Percentiles rank a stretch among this genome's conserved stretches.
phyloP scores from a whole-genome alignment of 495 filamentous ascomycete genomes.

The Penicillium ucsense region DNA sequence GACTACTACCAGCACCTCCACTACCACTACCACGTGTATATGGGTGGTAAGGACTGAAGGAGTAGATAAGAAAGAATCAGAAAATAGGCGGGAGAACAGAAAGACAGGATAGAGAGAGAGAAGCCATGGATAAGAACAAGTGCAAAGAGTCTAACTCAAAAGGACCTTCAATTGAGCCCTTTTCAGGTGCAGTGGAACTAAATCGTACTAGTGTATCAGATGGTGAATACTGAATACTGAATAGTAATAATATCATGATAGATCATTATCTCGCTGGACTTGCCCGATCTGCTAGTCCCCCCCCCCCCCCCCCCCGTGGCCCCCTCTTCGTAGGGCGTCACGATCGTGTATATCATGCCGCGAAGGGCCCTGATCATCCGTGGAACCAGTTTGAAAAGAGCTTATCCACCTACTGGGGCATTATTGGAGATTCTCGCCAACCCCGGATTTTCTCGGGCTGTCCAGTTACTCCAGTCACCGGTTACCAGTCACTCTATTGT shows the following conservation, averaged over 20 bases:
- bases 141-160: too few species aligned
- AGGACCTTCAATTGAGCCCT: too few species aligned
- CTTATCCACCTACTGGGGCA: background rate
- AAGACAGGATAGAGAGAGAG: background rate
- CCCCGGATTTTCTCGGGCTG: conserved; percentile 26
- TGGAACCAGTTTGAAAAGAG: background rate
- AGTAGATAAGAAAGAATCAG: too few species aligned
- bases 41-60: too few species aligned
- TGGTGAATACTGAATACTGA: too few species aligned
- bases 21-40: too few species aligned
- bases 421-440: conserved; percentile 1
- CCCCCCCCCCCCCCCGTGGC: too few species aligned
- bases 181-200: too few species aligned
- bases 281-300: background rate
- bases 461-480: conserved; percentile 19
- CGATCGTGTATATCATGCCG: conserved; percentile 4
- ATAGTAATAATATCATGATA: too few species aligned
- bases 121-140: too few species aligned
- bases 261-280: background rate
- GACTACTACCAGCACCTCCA: too few species aligned
- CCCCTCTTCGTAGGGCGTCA: conserved; percentile 4
- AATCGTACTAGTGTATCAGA: too few species aligned
- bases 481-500: conserved; percentile 17
- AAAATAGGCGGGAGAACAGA: background rate
- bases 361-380: background rate